Base-by-base conservation (phyloP, 768 basidiomycete species). In the Xerocomus spinulosus region DNA sequence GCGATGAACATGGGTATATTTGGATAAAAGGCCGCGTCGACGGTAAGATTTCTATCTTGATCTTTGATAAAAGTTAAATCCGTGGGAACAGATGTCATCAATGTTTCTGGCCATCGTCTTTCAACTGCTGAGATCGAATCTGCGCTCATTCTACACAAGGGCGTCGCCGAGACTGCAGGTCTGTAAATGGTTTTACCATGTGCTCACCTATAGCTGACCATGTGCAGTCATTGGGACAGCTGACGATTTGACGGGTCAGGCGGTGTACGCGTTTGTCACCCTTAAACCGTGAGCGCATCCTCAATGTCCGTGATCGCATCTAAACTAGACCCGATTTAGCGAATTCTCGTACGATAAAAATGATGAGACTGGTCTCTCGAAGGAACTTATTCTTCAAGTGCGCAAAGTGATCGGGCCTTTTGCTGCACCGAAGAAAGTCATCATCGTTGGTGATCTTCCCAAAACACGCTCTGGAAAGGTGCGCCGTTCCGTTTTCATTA, bases 21-120 rank as follows among this genome's bases (percentile, higher is more conserved):
- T 98, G 96, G 95, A 97, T 99, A 70, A 92, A 92, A 69, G 96
- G 95, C 43, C 83, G 96, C 56, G 81, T 98, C 42, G 96, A 99
- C 68, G 93, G 87, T 80, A 76, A 55, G 70, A 77, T 55, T 5
- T 24, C 35, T 20, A 44, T 49, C n/a, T 20, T 39, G 12, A 37
- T 26, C 2, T 13, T 13, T 33, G 30, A 33, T 47, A 15, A 21
- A 42, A 36, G n/a, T 26, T 46, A 6, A 38, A 14, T 52, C n/a
- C 7, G 20, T 23, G 26, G 10, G 33, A 49, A 12, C 57, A 89
- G 88, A 95, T 71, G 93, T 96, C 50, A 96, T 96, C 79, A 97
- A 97, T 69, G 94, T 97, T 26, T 94, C 95, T 34, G 95, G 95
- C 2, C 95, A 99, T 68, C 85, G 95, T 59, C 74, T 99, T 45